Conservation (phyloP, 2,329 filamentous ascomycete species). For the Seiridium cupressi region DNA sequence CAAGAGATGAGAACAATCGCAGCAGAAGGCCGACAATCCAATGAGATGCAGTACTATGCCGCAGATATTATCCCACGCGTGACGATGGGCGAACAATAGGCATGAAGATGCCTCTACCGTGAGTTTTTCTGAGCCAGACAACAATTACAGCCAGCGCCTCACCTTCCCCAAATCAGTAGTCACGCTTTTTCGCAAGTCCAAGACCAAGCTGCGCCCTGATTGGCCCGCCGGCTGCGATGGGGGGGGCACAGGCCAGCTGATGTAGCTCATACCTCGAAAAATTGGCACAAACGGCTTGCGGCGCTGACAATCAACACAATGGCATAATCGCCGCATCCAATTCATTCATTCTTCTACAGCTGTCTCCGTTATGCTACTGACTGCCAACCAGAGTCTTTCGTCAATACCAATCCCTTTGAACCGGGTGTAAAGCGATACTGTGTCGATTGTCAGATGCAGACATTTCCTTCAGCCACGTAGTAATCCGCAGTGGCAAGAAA, state of each 20-base stretch:
- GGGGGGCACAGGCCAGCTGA: neutral
- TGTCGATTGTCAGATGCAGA: neutral
- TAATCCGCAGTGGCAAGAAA: no score
- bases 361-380: neutral
- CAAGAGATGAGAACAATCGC: neutral
- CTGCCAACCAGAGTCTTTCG: neutral
- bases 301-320: neutral
- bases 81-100: constrained; percentile 15
- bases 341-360: neutral
- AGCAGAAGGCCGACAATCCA: constrained; percentile 1
- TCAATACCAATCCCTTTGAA: no score
- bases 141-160: constrained; percentile 19
- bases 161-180: constrained; percentile 11
- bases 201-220: neutral
- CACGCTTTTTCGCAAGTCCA: constrained; percentile 9
- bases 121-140: constrained; percentile 27
- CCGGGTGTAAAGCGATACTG: neutral
- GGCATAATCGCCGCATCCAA: neutral
- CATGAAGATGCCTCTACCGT: constrained; percentile 21
- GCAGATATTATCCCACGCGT: constrained; percentile 7
- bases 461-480: neutral
- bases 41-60: constrained; percentile 7
- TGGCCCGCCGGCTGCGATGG: neutral
- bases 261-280: constrained; percentile 7
- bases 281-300: neutral